A percentile compares a stretch with the other conserved stretches of the same genome.
Evolutionary conservation across 2,329 filamentous ascomycete species (phyloP).

Genomic region (Exophiala lecanii-corni): DNA sequence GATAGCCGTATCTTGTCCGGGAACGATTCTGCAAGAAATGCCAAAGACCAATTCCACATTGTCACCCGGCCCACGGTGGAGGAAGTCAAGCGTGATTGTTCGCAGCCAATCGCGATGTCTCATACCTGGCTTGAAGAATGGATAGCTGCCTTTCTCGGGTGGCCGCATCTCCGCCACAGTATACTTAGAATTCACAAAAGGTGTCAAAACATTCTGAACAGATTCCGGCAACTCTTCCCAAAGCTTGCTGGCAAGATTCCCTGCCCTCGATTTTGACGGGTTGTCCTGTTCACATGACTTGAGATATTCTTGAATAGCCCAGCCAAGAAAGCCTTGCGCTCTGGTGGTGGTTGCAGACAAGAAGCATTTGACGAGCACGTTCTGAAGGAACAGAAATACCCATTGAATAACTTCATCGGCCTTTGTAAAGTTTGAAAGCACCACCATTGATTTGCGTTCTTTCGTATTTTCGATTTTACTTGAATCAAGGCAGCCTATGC

Average conservation of each 20-base stretch:
- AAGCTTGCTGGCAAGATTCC: slow-evolving; percentile 12
- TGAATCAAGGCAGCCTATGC: slow-evolving; percentile 86
- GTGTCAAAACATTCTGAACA: slow-evolving; percentile 75
- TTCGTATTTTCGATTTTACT: slow-evolving; percentile 78
- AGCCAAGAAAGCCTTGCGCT: slow-evolving; percentile 86
- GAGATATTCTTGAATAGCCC: slow-evolving; percentile 87
- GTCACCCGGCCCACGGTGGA: slow-evolving; percentile 69
- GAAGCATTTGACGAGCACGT: slow-evolving; percentile 87
- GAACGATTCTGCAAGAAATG: slow-evolving; percentile 74
- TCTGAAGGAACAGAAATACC: slow-evolving; percentile 75
- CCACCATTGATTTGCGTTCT: slow-evolving; percentile 75
- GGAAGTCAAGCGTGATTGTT: slow-evolving; percentile 72
- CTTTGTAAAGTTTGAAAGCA: slow-evolving; percentile 79
- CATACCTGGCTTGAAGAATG: slow-evolving; percentile 62
- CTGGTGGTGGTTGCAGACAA: slow-evolving; percentile 82
- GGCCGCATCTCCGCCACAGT: slow-evolving; percentile 49
- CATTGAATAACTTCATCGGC: slow-evolving; percentile 79
- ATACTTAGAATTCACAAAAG: slow-evolving; percentile 83
- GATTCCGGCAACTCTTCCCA: slow-evolving; percentile 75
- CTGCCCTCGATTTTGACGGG: slow-evolving; percentile 30
- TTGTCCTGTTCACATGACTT: slow-evolving; percentile 63
- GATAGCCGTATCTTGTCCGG: slow-evolving; percentile 79
- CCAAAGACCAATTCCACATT: slow-evolving; percentile 75
- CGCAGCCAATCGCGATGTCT: slow-evolving; percentile 79
- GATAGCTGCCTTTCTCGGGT: slow-evolving; percentile 58